Base-by-base conservation (phyloP, 2,329 filamentous ascomycete genomes). In the Leptographium radiaticola region DNA sequence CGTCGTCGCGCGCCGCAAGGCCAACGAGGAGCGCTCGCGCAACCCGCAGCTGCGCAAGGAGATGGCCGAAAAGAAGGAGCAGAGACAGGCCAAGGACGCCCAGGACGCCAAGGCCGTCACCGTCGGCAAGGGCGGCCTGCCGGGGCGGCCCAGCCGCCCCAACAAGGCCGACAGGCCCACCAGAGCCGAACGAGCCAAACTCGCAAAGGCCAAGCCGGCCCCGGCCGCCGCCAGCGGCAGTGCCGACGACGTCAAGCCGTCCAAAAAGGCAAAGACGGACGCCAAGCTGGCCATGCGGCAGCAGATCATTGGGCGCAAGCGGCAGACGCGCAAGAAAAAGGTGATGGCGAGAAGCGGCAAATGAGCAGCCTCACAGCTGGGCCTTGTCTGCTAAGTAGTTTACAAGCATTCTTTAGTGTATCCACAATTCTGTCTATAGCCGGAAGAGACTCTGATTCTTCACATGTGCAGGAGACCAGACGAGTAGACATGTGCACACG, bases 291-390 rank as follows among this genome's bases (percentile, higher is more conserved):
- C 66, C 2, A 67, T 79, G 63, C 70, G 78, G 63, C 87, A 89
- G 63, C 84, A 83, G 63, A 87, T 96, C 63, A 94, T 95, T 67
- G 84, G 82, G 49, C 84, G 87, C 68, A 96, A 95, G 74, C 77
- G 89, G 58, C 80, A 86, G 72, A 79, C 85, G 74, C 80, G 89
- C 56, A 85, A 85, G 68, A 86, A 84, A 70, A 81, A 81, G 71
- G 69, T 71, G 7, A 61, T 66, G 62, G 12, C 68, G 71, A 49
- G 65, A 25, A 45, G n/a, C 16, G 39, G 53, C 6, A 18, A 20
- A 52, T 43, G 45, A n/a, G 13, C 25, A 4, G 16, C 6, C 16
- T n/a, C 8, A 16, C 6, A 12, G 16, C 39, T 42, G 39, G 39
- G 4, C 7, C 6, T 40, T 40, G 10, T 25, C 5, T 25, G 25